These are phyloP conservation scores for Endotrypanum monterogeii DNA, from an alignment of 208 protist species.

Conservation along the genomic window DNA sequence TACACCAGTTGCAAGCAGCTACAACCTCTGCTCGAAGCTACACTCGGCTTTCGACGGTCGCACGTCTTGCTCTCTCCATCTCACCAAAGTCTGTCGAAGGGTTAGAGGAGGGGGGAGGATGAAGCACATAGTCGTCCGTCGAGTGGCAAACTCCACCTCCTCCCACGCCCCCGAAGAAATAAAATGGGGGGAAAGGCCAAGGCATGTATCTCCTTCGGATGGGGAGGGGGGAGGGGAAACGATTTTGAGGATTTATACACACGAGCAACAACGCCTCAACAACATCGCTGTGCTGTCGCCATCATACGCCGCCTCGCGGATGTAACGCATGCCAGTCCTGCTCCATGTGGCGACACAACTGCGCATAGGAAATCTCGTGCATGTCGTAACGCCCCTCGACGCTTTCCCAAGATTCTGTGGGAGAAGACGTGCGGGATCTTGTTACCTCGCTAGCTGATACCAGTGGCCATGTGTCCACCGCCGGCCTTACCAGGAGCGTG, in stretches of 20 bases:
- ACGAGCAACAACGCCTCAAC: neutral
- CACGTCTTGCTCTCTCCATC: neutral
- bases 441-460: neutral
- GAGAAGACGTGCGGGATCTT: neutral
- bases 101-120: no score
- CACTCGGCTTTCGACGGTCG: no score
- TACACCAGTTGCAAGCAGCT: no score
- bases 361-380: slow-evolving; percentile 20
- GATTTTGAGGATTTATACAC: no score
- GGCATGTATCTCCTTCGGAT: no score
- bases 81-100: no score
- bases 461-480: neutral
- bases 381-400: slow-evolving; percentile 8
- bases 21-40: no score
- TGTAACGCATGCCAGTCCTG: slow-evolving; percentile 19
- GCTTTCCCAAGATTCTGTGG: neutral
- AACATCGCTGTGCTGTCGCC: neutral
- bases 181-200: no score
- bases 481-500: neutral
- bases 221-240: no score
- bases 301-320: slow-evolving; percentile 3
- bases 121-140: no score
- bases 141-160: neutral
- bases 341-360: slow-evolving; percentile 30
- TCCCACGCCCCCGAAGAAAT: no score